Conservation (phyloP, 176 grass and related monocot genomes). For the Echinochloa phyllopogon region DNA sequence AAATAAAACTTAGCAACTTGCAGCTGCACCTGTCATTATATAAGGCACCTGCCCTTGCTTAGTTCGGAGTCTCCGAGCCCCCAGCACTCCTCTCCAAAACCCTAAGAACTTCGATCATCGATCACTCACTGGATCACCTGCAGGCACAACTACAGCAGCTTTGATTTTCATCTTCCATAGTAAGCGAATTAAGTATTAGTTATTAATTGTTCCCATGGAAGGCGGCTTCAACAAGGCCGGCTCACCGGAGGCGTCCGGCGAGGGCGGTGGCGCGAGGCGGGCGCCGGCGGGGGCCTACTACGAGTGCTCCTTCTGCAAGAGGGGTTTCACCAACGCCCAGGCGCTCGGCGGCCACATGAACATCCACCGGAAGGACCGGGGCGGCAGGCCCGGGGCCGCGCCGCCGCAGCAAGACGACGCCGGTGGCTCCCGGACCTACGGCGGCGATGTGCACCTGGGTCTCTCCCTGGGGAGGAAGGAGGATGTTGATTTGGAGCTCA, state of each 20-base stretch:
- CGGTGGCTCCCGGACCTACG: slow-evolving; percentile 18
- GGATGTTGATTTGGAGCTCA: slow-evolving; percentile 62
- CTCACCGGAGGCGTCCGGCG: slow-evolving; percentile 26
- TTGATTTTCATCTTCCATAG: not conserved
- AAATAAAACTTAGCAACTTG: not conserved
- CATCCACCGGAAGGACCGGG: slow-evolving; percentile 70
- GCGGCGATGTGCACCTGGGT: slow-evolving; percentile 34
- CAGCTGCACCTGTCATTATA: slow-evolving; percentile 38
- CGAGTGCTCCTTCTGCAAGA: slow-evolving; percentile 66
- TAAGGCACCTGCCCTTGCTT: slow-evolving; percentile 31
- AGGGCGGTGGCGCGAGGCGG: slow-evolving; percentile 29
- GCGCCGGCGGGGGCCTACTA: slow-evolving; percentile 47
- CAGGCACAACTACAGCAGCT: not conserved
- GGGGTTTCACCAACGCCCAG: slow-evolving; percentile 77
- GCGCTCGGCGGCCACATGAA: slow-evolving; percentile 84
- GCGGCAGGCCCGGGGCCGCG: slow-evolving; percentile 12
- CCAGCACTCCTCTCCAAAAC: not conserved
- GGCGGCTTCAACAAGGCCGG: slow-evolving; percentile 26
- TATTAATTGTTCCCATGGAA: slow-evolving; percentile 17
- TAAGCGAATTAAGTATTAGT: not conserved
- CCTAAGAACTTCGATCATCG: not conserved
- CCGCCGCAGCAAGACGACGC: slow-evolving; percentile 6
- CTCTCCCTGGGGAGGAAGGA: slow-evolving; percentile 47
- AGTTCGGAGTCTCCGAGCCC: slow-evolving; percentile 18
- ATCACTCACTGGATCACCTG: no score